Evolutionary conservation across 2,329 filamentous ascomycete species (phyloP), one percentile per base, ranked within the genome.

Genomic region (Hypoxylon sp.): DNA sequence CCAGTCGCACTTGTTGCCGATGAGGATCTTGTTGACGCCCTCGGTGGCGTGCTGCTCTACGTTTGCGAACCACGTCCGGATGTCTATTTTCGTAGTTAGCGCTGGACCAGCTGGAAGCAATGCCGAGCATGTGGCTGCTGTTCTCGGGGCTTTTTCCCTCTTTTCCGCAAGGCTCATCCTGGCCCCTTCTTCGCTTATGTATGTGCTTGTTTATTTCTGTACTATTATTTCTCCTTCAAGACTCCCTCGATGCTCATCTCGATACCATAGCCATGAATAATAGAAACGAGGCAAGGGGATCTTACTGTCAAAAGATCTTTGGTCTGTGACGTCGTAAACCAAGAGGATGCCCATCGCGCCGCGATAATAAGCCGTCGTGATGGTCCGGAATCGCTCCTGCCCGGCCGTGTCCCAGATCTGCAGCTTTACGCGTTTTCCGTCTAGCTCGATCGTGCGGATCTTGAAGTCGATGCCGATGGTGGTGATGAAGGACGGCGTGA

Each of bases 391-490:
- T 62, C 95, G 90, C 80, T 99, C 95, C 78, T 99, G 95, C 52
- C 95, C 95, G 50, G 95, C 95, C 21, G 95, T 99, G 74, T 99
- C 95, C 95, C 95, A 99, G 79, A 99, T 99, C 82, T 99, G 95
- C 75, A 99, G 81, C 84, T 99, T 99, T 72, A 99, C 95, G 63
- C 94, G 87, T 86, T 99, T 99, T 75, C 94, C 94, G 79, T 99
- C 95, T 69, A 99, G 84, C 81, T 99, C 95, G 80, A 99, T 99
- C 66, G 95, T 99, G 68, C 95, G 87, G 75, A 99, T 99, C 85
- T 99, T 99, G 83, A 99, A 99, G 81, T 99, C 95, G 81, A 99
- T 98, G 69, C 95, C 95, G 78, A 99, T 99, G 63, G 95, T 99
- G 63, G 93, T 97, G 82, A 97, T 97, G 83, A 97, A 97, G 69